Conservation (phyloP, 164 flowering plant species). For the Chloranthus sessilifolius region DNA sequence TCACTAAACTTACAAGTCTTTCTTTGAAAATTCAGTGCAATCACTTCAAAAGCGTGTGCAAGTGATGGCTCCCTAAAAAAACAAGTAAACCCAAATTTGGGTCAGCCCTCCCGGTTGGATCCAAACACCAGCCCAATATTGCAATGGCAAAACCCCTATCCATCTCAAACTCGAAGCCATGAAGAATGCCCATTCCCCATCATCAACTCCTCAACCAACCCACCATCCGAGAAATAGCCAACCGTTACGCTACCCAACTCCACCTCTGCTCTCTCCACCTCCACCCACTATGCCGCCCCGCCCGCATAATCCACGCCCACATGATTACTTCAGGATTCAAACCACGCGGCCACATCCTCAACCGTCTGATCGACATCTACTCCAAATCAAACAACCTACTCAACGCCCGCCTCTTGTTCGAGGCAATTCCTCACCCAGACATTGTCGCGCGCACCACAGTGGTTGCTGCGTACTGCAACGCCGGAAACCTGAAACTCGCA, state of each 20-base stretch:
- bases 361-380: slow-evolving; percentile 60
- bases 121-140: no score
- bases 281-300: slow-evolving; percentile 21
- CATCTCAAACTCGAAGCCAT: no score
- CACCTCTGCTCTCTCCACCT: slow-evolving; percentile 24
- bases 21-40: no score
- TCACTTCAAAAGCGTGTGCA: no score
- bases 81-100: no score
- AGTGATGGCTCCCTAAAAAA: no score
- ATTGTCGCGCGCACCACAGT: slow-evolving; percentile 63
- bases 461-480: slow-evolving; percentile 45
- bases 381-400: slow-evolving; percentile 32
- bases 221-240: slow-evolving; percentile 35
- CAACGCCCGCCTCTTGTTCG: slow-evolving; percentile 53
- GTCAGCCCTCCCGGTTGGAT: no score
- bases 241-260: slow-evolving; percentile 40
- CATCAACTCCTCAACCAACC: slow-evolving; percentile 6
- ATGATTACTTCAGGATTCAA: slow-evolving; percentile 58
- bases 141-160: no score
- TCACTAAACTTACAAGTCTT: no score
- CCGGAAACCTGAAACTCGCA: slow-evolving; percentile 31
- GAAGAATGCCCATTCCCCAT: not conserved
- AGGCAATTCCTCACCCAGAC: slow-evolving; percentile 54
- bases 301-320: slow-evolving; percentile 50
- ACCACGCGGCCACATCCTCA: slow-evolving; percentile 49